Conservation (phyloP, 805 yeast genomes). For the Monosporozyma aquatica region DNA sequence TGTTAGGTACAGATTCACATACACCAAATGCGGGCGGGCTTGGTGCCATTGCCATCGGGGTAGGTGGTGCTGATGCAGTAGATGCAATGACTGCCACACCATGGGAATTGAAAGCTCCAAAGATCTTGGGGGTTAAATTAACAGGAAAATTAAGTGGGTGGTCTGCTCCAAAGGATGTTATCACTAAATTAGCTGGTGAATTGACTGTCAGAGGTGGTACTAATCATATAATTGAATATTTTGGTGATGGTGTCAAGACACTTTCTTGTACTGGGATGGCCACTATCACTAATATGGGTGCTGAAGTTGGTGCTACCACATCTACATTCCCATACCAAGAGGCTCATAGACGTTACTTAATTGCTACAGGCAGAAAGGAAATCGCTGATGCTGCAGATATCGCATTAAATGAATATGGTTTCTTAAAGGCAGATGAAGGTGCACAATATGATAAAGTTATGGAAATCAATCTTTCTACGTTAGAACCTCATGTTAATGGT, state of each 20-base stretch:
- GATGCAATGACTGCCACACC: constrained; percentile 96
- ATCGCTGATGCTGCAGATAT: constrained; percentile 75
- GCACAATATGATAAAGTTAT: constrained; percentile 87
- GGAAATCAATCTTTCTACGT: constrained; percentile 75
- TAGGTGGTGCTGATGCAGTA: constrained; percentile 99
- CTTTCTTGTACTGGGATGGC: constrained; percentile 99
- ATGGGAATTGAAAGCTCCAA: constrained; percentile 98
- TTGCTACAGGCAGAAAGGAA: constrained; percentile 75
- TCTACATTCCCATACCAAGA: constrained; percentile 92
- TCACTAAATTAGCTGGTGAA: constrained; percentile 83
- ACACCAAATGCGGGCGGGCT: constrained; percentile 99
- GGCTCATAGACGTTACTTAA: constrained; percentile 67
- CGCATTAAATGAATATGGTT: constrained; percentile 43
- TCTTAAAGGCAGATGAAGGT: constrained; percentile 75
- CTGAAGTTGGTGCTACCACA: constrained; percentile 98
- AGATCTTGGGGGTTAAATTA: constrained; percentile 84
- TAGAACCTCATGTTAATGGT: constrained; percentile 95
- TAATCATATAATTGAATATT: constrained; percentile 91
- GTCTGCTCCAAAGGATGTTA: constrained; percentile 96
- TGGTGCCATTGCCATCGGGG: constrained; percentile 98
- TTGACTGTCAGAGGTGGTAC: constrained; percentile 98
- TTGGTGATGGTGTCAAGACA: constrained; percentile 85
- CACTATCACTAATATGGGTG: constrained; percentile 99
- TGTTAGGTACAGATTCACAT: constrained; percentile 97
- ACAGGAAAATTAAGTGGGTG: constrained; percentile 87